phyloP scores from a whole-genome alignment of 2,329 filamentous ascomycete species.

The Penicillium sp. region DNA sequence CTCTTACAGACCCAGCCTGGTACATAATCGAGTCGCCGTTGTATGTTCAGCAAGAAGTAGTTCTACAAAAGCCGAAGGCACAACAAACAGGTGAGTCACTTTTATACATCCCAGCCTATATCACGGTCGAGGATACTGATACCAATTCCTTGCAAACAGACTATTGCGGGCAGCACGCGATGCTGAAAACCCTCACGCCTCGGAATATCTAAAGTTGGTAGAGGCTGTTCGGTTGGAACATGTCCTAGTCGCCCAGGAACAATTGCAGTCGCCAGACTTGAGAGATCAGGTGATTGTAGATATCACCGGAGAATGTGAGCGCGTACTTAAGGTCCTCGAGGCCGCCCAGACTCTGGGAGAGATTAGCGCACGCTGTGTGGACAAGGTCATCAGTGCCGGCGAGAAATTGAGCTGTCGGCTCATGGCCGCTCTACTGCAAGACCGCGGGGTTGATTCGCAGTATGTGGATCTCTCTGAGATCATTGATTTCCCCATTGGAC shows the following conservation, averaged over 20 bases:
- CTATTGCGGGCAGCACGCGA: constrained; percentile 51
- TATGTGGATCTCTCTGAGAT: constrained; percentile 87
- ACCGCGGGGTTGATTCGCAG: constrained; percentile 77
- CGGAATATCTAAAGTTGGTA: constrained; percentile 71
- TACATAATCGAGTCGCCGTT: constrained; percentile 74
- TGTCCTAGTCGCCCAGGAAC: constrained; percentile 65
- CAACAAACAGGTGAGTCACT: constrained; percentile 79
- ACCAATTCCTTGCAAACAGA: constrained; percentile 23
- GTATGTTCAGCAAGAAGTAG: constrained; percentile 95
- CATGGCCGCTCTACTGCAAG: constrained; percentile 80
- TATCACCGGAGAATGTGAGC: constrained; percentile 76
- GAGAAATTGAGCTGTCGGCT: constrained; percentile 94
- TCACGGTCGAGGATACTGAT: constrained; percentile 8
- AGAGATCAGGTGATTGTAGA: constrained; percentile 60
- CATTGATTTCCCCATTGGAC: constrained; percentile 62
- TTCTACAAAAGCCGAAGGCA: constrained; percentile 90
- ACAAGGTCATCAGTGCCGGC: constrained; percentile 88
- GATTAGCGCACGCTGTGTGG: constrained; percentile 74
- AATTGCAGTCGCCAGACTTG: constrained; percentile 59
- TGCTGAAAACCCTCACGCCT: constrained; percentile 47
- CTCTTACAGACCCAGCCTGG: constrained; percentile 56
- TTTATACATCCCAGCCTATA: neutral
- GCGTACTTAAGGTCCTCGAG: constrained; percentile 71
- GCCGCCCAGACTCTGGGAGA: constrained; percentile 62
- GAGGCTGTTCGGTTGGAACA: constrained; percentile 82